These are phyloP conservation scores for Jacaranda copaia DNA, from an alignment of 257 asterid genomes.

Conservation along the genomic window DNA sequence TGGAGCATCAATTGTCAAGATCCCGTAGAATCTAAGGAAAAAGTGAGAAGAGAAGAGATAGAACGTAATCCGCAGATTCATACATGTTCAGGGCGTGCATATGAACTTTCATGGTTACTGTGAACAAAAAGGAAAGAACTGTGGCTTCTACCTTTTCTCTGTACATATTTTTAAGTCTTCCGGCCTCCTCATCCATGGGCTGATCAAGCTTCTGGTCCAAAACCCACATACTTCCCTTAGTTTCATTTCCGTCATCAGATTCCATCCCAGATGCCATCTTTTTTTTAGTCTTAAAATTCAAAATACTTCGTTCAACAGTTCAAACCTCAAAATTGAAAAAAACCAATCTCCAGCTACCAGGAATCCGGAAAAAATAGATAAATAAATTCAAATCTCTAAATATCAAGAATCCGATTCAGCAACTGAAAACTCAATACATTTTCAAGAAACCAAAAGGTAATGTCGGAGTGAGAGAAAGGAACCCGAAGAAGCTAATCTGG, in stretches of 20 bases:
- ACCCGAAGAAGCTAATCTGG: neutral
- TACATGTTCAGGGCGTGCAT: neutral
- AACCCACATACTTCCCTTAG: slow-evolving; percentile 73
- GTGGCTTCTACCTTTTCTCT: slow-evolving; percentile 65
- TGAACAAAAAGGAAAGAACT: neutral
- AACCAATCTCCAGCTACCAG: neutral
- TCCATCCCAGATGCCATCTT: slow-evolving; percentile 50
- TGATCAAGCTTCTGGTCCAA: slow-evolving; percentile 86
- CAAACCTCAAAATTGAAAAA: slow-evolving; percentile 17
- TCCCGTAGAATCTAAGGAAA: too few species aligned
- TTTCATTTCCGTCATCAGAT: slow-evolving; percentile 56
- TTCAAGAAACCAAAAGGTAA: neutral
- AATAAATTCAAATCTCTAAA: neutral
- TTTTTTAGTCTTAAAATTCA: neutral
- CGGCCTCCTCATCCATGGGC: slow-evolving; percentile 95
- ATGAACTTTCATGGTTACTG: neutral
- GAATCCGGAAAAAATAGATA: neutral
- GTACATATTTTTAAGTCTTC: slow-evolving; percentile 68
- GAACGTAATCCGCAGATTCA: too few species aligned
- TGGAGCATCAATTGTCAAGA: too few species aligned
- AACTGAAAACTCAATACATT: slow-evolving; percentile 22
- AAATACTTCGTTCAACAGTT: neutral
- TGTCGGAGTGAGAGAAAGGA: neutral
- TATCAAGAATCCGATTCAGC: slow-evolving; percentile 14
- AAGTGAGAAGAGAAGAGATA: too few species aligned